phyloP scores from a whole-genome alignment of 2,329 filamentous ascomycete species.

The Aspergillus vadensis region DNA sequence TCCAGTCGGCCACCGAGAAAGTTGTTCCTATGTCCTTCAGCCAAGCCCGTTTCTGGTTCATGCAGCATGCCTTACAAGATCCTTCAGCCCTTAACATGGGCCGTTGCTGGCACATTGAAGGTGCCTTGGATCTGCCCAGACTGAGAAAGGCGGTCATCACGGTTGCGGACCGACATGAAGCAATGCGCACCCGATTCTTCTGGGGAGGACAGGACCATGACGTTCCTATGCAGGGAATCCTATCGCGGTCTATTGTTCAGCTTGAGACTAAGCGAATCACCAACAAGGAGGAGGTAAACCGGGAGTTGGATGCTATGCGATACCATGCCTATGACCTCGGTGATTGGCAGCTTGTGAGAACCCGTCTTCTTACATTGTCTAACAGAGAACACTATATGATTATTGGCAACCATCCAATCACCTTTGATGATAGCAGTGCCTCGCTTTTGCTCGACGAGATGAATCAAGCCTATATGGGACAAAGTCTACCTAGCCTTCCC shows the following conservation, averaged over 20 bases:
- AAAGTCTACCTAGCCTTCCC: background rate
- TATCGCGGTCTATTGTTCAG: background rate
- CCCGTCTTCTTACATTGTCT: background rate
- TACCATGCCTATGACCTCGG: background rate
- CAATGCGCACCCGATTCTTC: background rate
- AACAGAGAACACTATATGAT: background rate
- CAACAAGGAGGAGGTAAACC: background rate
- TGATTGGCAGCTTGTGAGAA: background rate
- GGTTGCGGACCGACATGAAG: background rate
- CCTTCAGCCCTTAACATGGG: background rate
- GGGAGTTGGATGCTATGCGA: background rate
- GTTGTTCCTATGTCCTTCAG: background rate
- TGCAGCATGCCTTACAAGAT: background rate
- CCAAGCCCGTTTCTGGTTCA: slow-evolving; percentile 4
- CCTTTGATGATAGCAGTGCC: background rate
- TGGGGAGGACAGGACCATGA: background rate
- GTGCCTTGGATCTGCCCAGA: background rate
- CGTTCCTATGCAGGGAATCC: background rate
- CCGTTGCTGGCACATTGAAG: background rate
- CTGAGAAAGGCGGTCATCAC: background rate
- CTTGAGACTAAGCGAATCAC: background rate
- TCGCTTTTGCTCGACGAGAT: background rate
- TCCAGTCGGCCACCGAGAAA: background rate
- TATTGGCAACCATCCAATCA: background rate
- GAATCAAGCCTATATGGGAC: background rate